These are phyloP conservation scores for Cladosporium sp. DNA, from an alignment of 2,329 filamentous ascomycete genomes.

Conservation along the genomic window DNA sequence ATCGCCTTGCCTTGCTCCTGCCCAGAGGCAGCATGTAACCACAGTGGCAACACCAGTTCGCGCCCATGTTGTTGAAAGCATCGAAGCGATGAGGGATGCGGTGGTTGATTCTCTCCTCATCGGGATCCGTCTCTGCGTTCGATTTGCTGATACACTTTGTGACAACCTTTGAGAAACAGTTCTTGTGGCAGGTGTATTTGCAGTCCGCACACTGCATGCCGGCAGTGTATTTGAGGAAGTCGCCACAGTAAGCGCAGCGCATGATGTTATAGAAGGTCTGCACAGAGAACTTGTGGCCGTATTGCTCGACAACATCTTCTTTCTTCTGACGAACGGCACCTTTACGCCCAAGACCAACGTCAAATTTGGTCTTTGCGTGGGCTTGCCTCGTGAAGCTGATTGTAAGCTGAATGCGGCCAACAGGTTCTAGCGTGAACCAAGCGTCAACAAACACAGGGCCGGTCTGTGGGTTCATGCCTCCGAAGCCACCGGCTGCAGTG, in stretches of 20 bases:
- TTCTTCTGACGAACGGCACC: constrained; percentile 96
- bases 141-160: constrained; percentile 99
- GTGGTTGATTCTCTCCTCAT: constrained; percentile 99
- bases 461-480: constrained; percentile 50
- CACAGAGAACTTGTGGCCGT: constrained; percentile 97
- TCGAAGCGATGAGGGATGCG: constrained; percentile 97
- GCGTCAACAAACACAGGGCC: constrained; percentile 70
- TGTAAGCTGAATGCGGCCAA: constrained; percentile 86
- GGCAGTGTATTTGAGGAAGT: constrained; percentile 97
- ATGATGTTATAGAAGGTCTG: constrained; percentile 99
- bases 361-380: constrained; percentile 77
- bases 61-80: constrained; percentile 94
- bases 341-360: constrained; percentile 88
- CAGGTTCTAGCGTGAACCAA: constrained; percentile 96
- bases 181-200: constrained; percentile 98
- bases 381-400: constrained; percentile 91
- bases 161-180: constrained; percentile 94
- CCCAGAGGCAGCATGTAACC: constrained; percentile 94
- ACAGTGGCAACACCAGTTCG: constrained; percentile 99
- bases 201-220: constrained; percentile 99
- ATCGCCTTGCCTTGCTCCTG: constrained; percentile 92
- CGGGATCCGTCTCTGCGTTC: constrained; percentile 95
- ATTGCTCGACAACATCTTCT: constrained; percentile 97
- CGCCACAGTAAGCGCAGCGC: constrained; percentile 95
- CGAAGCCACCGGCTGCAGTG: constrained; percentile 41